Base-by-base conservation (phyloP, 495 filamentous ascomycete genomes). In the Bacidia rubella region DNA sequence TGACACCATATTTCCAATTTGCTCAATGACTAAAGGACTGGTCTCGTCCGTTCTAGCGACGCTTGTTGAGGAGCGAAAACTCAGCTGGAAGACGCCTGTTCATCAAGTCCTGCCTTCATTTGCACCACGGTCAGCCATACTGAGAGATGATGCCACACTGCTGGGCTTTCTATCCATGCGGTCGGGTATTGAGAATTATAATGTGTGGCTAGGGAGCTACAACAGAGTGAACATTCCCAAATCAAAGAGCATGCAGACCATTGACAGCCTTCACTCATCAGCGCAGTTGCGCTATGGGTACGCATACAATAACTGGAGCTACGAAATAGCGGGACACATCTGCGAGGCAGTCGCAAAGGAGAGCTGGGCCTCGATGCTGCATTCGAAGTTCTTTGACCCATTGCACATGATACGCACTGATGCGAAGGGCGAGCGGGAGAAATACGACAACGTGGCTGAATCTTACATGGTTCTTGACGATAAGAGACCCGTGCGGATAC, bases 11-110 rank as follows among this genome's bases (percentile, higher is more conserved):
- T 68, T 70, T 46, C 55, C 62, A 38, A 62, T 72, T 53, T 67
- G 63, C 2, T 67, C 65, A 11, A 63, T 68, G 52, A 63, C 67
- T 0, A 70, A 73, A 51, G 61, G 64, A 29, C 57, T 73, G 38
- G 63, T 63, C 11, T 60, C 63, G 17, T 58, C 63, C 9, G 59
- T 63, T 5, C 47, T 70, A 4, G 67, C 56, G 0, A 65, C 67
- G 11, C 42, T 72, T 20, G 65, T 69, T 15, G 53, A 35, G 7
- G 29, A 35, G 29, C 7, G 29, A 5, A 35, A 35, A 15, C 29
- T 35, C 5, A 35, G 15, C 5, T 35, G 15, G 29, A 15, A 35
- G 15, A 35, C 29, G 15, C 29, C 29, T 5, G 7, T 35, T 15
- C 29, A 35, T 35, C 7, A 35, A 35, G 5, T 35, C 7, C 15